Evolutionary conservation across 116 monocot species (phyloP), one percentile per base, ranked within the genome.

Genomic region (Zostera marina): DNA sequence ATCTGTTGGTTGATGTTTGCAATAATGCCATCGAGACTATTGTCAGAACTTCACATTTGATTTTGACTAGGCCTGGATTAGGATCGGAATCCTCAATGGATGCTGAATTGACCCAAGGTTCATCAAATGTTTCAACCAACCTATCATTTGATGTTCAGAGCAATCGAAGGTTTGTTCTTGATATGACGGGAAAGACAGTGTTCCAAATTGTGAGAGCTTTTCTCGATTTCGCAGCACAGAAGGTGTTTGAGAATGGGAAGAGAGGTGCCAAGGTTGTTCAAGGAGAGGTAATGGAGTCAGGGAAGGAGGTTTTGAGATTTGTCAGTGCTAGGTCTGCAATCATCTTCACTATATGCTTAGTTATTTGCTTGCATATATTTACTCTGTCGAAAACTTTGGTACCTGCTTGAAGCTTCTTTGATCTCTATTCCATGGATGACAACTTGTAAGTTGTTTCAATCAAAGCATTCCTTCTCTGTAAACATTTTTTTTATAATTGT

Each of bases 161-260:
- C 26, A 89, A 89, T 63, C 53, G 84, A 53, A 84, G 67, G 20
- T 69, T 89, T 48, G 71, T 89, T n/a, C 65, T 89, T 11, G 88
- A 89, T 54, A 62, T 89, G 41, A 76, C 73, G 5, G 88, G 83
- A 62, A 77, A 81, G 52, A 64, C 77, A 39, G 76, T 80, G 4
- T 89, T 76, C 52, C 84, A 83, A 59, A 76, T 80, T 3, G 77
- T 78, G 54, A 73, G 71, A 62, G 83, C 88, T 0, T 77, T 78
- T 51, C 75, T 84, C 7, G 88, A 89, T 2, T 93, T 84, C 60
- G 9, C 75, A 49, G 22, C 79, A 56, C 58, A 46, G 58, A 72
- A 77, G 52, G 10, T 82, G 19, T 64, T 41, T 17, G 73, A 74
- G 44, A 69, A 66, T 3, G 76, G 72, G 16, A 79, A 59, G 64